Evolutionary conservation across 2,329 filamentous ascomycete genomes (phyloP).

Genomic region (Diaporthe velutina): DNA sequence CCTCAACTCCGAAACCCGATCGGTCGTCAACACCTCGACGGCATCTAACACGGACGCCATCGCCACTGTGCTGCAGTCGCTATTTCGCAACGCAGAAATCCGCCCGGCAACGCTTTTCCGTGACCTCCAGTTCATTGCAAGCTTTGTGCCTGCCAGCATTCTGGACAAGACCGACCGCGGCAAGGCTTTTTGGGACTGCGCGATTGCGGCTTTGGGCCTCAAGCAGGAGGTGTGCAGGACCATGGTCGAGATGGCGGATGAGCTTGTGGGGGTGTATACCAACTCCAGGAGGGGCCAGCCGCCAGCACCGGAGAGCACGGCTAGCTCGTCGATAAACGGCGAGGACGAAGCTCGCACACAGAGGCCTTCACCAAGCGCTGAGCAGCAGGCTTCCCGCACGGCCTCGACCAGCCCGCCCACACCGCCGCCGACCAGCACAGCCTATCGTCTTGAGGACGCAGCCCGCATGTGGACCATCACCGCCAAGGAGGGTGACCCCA

Average conservation of each 20-base stretch:
- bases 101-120: constrained; percentile 86
- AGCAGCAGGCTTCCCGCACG: constrained; percentile 40
- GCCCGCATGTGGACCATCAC: constrained; percentile 93
- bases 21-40: constrained; percentile 59
- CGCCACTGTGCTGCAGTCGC: constrained; percentile 73
- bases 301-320: constrained; percentile 45
- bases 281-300: constrained; percentile 65
- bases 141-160: constrained; percentile 72
- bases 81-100: constrained; percentile 76
- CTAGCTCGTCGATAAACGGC: constrained; percentile 37
- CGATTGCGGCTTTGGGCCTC: constrained; percentile 86
- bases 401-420: constrained; percentile 55
- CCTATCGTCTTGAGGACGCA: constrained; percentile 82
- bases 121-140: constrained; percentile 81
- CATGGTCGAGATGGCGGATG: constrained; percentile 74
- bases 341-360: constrained; percentile 46
- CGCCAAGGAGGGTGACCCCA: constrained; percentile 89
- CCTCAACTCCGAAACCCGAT: constrained; percentile 59
- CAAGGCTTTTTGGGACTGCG: constrained; percentile 92
- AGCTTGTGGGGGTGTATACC: constrained; percentile 72
- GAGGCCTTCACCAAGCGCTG: constrained; percentile 35
- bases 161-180: constrained; percentile 73
- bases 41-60: constrained; percentile 72
- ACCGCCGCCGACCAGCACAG: constrained; percentile 65
- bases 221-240: constrained; percentile 90